Evolutionary conservation across 2,329 filamentous ascomycete genomes (phyloP), one percentile per base, ranked within the genome.

Genomic region (Alternaria sp.): DNA sequence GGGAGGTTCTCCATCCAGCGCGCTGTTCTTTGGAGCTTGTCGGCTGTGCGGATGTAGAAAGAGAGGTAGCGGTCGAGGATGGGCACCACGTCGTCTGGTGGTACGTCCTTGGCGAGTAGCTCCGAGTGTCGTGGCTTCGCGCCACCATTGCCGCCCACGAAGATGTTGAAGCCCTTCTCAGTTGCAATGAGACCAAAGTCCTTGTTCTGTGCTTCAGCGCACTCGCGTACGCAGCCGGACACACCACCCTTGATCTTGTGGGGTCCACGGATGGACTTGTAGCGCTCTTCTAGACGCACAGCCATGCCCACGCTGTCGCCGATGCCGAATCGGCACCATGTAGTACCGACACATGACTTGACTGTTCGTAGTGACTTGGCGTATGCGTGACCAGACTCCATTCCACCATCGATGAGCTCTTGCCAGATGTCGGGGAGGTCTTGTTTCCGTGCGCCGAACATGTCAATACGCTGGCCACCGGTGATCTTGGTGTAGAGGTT

Each of bases 161-260:
- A 97, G 78, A 97, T 90, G 80, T 97, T 97, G 87, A 92, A 97
- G 28, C 93, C 93, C 73, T 96, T 97, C 65, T 97, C 93, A 0
- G 93, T 96, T 13, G 93, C 93, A 61, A 97, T 97, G 52, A 97
- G 88, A 21, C 93, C 93, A 71, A 97, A 97, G 75, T 97, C 93
- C 81, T 97, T 97, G 80, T 90, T 95, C 75, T 96, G 93, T 1
- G 93, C 93, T 80, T 97, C 93, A 1, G 93, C 93, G 70, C 93
- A 97, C 80, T 97, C 93, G 58, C 93, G 86, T n/a, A 97, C 93
- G 68, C 93, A 97, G 12, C 93, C 93, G 58, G 91, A 94, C 0
- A 97, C 93, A 59, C 92, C 93, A 1, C 92, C 93, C 80, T 97
- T 97, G 78, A 96, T 87, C 84, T 97, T 97, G 79, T 97, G 93